Base-by-base conservation (phyloP, 148 eudicot species). In the Chenopodium suecicum region DNA sequence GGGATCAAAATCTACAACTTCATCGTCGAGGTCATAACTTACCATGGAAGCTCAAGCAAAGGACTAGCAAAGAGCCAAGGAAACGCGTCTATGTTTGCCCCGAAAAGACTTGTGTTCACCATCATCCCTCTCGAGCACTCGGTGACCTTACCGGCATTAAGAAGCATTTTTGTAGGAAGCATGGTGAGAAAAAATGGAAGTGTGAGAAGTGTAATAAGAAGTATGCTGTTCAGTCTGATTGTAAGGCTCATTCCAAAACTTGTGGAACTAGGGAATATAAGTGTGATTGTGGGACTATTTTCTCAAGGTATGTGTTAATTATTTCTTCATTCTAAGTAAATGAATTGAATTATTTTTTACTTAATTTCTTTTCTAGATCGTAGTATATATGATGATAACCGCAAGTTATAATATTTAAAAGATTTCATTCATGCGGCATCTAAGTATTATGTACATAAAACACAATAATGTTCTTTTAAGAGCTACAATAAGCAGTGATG, bases 121-220 rank as follows among this genome's bases (percentile, higher is more conserved):
- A 96, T 82, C 95, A 94, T 76, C 92, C 98, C 0, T 90, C 99
- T 0, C 87, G 99, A 84, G 99, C 99, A 1, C 91, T 94, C 4
- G 98, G 98, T 1, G 98, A 94, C 84, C 84, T 94, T 1, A 94
- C 97, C 19, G 98, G 99, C 0, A 96, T 96, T 32, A 96, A 96
- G 85, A 95, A 95, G 75, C 99, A 95, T 86, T 95, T 91, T 65
- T 93, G 94, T 14, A 46, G 99, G 79, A 95, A 95, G 81, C 99
- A 95, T 66, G 99, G 99, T 1, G 99, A 95, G 88, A 95, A 95
- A 88, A 95, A 95, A 76, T 95, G 99, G 99, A 95, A 92, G 89
- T 95, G 99, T 87, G 99, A 91, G 4, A 95, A 95, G 81, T 96
- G 99, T 78, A 86, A 88, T 1, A 96, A 96, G 89, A 82, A 89